Conservation (phyloP, 2,329 filamentous ascomycete genomes). For the Mycosphaerelloides madeirae region DNA sequence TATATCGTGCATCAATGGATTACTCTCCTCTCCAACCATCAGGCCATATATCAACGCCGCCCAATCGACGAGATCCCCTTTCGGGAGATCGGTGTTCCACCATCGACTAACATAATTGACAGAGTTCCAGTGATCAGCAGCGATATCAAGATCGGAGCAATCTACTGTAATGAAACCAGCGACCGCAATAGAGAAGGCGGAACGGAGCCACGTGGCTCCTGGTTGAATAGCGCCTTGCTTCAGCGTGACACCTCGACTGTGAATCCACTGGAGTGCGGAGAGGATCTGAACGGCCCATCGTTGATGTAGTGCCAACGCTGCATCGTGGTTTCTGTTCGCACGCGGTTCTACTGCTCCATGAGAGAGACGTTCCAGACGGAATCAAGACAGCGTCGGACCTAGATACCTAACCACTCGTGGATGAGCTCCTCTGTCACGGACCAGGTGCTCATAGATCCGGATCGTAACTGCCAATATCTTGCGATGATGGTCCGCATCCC, state of each 20-base stretch:
- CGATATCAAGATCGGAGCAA: background rate
- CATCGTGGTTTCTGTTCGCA: background rate
- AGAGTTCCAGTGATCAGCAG: background rate
- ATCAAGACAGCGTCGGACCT: background rate
- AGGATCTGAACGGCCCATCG: background rate
- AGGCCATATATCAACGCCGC: background rate
- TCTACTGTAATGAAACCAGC: background rate
- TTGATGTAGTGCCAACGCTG: background rate
- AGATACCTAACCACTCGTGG: background rate
- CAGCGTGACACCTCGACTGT: background rate
- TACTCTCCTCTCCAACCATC: background rate
- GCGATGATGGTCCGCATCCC: background rate
- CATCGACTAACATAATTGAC: background rate
- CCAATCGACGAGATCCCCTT: background rate
- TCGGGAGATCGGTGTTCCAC: background rate
- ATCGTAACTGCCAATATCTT: background rate
- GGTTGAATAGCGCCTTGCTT: background rate
- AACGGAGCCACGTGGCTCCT: background rate
- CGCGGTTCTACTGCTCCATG: background rate
- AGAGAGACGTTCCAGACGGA: background rate
- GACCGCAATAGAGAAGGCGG: background rate
- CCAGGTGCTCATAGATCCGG: background rate
- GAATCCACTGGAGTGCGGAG: background rate
- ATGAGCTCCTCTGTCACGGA: background rate
- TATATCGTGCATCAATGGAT: background rate